Conservation (phyloP, 2,329 filamentous ascomycete species). For the Volutella citrinella region DNA sequence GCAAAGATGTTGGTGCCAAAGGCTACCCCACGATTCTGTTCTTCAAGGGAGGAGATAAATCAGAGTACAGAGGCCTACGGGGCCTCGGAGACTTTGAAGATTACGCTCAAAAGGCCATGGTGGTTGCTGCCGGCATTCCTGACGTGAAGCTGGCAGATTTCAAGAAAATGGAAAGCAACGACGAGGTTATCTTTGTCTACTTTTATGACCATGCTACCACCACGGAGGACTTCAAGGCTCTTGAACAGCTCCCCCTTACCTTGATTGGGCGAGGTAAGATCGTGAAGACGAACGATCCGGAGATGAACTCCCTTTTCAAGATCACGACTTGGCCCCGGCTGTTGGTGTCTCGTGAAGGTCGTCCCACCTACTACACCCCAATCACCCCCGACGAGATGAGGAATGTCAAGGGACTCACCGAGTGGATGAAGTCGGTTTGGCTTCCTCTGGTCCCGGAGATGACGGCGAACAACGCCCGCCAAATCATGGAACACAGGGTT, state of each 20-base stretch:
- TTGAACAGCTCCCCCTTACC: conserved; percentile 82
- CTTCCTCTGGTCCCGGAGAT: conserved; percentile 92
- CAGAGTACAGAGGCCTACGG: conserved; percentile 89
- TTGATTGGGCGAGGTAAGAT: conserved; percentile 89
- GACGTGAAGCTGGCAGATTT: conserved; percentile 78
- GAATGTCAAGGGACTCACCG: conserved; percentile 71
- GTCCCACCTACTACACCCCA: conserved; percentile 85
- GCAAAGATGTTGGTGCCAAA: conserved; percentile 79
- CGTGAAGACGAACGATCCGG: conserved; percentile 82
- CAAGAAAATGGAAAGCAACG: conserved; percentile 80
- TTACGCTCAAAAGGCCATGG: conserved; percentile 83
- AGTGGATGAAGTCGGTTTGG: conserved; percentile 97
- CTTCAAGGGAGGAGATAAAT: conserved; percentile 86
- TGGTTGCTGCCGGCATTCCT: conserved; percentile 70
- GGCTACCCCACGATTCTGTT: conserved; percentile 89
- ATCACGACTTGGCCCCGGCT: conserved; percentile 96
- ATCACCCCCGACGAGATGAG: conserved; percentile 90
- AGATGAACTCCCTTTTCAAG: conserved; percentile 79
- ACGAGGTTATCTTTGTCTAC: conserved; percentile 95
- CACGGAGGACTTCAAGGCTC: conserved; percentile 82
- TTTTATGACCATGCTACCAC: conserved; percentile 97
- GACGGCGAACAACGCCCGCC: conserved; percentile 83
- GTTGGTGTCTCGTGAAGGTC: conserved; percentile 82
- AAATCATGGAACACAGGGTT: conserved; percentile 92
- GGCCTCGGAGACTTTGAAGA: conserved; percentile 86